phyloP scores from a whole-genome alignment of 257 asterid genomes.

The Haberlea rhodopensis region DNA sequence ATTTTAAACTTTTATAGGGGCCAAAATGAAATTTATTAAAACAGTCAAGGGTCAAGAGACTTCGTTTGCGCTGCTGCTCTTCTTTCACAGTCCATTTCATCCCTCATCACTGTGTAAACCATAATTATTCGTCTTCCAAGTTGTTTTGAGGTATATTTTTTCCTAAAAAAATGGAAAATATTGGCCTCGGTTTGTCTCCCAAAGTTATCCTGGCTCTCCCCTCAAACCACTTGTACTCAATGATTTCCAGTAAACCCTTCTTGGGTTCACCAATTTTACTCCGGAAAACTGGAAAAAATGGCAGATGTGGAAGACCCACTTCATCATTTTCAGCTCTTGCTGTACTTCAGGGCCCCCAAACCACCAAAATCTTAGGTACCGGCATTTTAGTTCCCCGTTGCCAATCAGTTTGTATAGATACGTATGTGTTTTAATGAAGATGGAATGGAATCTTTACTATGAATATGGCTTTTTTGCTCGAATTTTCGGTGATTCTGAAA shows the following conservation, averaged over 20 bases:
- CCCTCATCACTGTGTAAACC: no score
- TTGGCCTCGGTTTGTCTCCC: constrained; percentile 63
- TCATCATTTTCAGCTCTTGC: constrained; percentile 43
- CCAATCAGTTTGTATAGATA: not conserved
- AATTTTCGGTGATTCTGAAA: no score
- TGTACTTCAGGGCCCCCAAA: constrained; percentile 38
- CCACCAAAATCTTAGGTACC: constrained; percentile 57
- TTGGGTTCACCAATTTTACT: constrained; percentile 51
- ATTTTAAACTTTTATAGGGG: no score
- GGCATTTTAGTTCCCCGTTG: not conserved
- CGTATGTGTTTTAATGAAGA: not conserved
- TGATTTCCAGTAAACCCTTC: constrained; percentile 47
- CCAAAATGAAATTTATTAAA: no score
- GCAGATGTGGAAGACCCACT: constrained; percentile 35
- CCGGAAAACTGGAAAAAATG: constrained; percentile 32
- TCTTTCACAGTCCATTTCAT: no score
- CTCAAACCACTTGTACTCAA: constrained; percentile 45
- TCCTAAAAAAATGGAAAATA: constrained; percentile 50
- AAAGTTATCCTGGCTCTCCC: constrained; percentile 59
- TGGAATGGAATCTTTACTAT: not conserved
- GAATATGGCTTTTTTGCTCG: not conserved
- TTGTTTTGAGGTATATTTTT: not conserved
- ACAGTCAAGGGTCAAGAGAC: no score
- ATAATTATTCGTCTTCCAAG: no score
- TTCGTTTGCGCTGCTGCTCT: no score